A percentile compares a stretch with the other conserved stretches of the same genome.
phyloP scores from a whole-genome alignment of 2,329 filamentous ascomycete species.

The Penicillium griseofulvum region DNA sequence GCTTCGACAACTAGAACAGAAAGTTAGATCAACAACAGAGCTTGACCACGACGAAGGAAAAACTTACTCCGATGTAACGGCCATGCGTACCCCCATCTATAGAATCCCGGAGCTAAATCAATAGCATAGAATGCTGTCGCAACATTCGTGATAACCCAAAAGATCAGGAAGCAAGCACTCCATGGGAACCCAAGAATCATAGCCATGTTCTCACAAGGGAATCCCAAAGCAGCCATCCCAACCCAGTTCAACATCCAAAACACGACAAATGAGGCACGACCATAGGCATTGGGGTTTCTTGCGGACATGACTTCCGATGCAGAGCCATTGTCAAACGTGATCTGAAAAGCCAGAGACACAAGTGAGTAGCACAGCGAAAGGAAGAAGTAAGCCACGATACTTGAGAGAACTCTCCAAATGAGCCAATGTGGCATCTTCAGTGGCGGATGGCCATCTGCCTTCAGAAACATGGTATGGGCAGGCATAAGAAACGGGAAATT shows the following conservation, averaged over 20 bases:
- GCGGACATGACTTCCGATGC: constrained; percentile 47
- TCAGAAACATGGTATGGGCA: constrained; percentile 60
- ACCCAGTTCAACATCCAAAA: constrained; percentile 65
- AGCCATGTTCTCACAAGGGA: constrained; percentile 64
- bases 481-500: constrained; percentile 64
- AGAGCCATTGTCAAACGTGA: constrained; percentile 56
- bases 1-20: constrained; percentile 53
- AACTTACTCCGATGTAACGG: constrained; percentile 57
- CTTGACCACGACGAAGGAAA: background rate
- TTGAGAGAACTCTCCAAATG: constrained; percentile 58
- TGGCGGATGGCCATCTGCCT: constrained; percentile 51
- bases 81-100: constrained; percentile 62
- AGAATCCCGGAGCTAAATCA: constrained; percentile 59
- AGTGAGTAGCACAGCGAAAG: constrained; percentile 63
- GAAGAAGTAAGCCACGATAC: constrained; percentile 58
- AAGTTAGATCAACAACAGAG: background rate
- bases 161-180: constrained; percentile 63
- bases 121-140: constrained; percentile 59
- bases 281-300: constrained; percentile 54
- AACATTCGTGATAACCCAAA: constrained; percentile 67
- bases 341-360: constrained; percentile 62
- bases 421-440: constrained; percentile 59
- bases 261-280: constrained; percentile 57
- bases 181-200: constrained; percentile 63
- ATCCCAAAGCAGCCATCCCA: constrained; percentile 61